These are phyloP conservation scores for Microthyrium microscopicum DNA, from an alignment of 2,329 filamentous ascomycete genomes.

Conservation along the genomic window DNA sequence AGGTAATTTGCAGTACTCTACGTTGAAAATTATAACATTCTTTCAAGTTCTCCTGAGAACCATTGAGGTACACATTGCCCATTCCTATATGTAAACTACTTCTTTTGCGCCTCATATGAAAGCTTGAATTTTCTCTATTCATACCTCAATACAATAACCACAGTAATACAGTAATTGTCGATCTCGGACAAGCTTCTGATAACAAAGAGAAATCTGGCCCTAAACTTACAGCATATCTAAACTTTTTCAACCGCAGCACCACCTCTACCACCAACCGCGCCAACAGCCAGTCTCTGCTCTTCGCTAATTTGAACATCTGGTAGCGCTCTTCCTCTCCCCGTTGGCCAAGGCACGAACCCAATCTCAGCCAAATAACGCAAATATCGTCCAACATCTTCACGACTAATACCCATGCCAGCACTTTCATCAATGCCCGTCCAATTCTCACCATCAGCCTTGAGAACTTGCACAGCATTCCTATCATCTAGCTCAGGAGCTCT, in stretches of 20 bases:
- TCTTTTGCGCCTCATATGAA: no score
- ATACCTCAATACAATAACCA: no score
- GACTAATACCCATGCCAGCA: slow-evolving; percentile 17
- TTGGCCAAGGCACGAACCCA: slow-evolving; percentile 41
- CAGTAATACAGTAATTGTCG: no score
- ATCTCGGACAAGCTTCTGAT: no score
- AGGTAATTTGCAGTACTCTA: no score
- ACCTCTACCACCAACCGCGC: slow-evolving; percentile 37
- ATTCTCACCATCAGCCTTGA: slow-evolving; percentile 42
- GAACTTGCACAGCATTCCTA: slow-evolving; percentile 44
- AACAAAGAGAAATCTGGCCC: no score
- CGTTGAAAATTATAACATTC: no score
- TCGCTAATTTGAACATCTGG: slow-evolving; percentile 29
- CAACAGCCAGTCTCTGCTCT: slow-evolving; percentile 31
- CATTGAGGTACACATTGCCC: no score
- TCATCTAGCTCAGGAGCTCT: slow-evolving; percentile 62
- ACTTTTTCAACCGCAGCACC: slow-evolving; percentile 8
- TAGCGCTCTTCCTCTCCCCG: slow-evolving; percentile 21
- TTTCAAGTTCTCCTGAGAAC: no score
- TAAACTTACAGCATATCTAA: no score
- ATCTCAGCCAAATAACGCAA: slow-evolving; percentile 45
- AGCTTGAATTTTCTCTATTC: no score
- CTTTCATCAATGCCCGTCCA: slow-evolving; percentile 43
- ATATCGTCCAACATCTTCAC: slow-evolving; percentile 38
- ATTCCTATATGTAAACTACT: no score